Conservation (phyloP, 2,329 filamentous ascomycete genomes). For the Penicillium sp. region DNA sequence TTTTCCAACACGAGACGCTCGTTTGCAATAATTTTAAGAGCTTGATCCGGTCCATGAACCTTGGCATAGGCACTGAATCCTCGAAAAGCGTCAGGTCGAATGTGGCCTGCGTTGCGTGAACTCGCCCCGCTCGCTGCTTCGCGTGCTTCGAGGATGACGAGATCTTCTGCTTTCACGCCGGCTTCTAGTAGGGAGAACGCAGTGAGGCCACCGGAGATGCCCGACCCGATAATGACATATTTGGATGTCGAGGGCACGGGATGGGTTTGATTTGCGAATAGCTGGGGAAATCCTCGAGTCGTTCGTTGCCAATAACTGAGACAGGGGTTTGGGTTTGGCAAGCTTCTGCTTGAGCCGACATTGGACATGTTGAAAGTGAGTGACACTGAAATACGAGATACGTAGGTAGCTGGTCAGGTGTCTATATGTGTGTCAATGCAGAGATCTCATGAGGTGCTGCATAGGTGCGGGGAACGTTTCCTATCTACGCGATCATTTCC, state of each 20-base stretch:
- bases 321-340: conserved; percentile 26
- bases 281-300: conserved; percentile 17
- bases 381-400: not conserved
- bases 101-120: conserved; percentile 23
- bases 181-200: conserved; percentile 18
- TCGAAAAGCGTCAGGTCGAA: conserved; percentile 44
- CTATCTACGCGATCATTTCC: not conserved
- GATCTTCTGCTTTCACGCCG: conserved; percentile 14
- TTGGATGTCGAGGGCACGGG: conserved; percentile 4
- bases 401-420: not conserved
- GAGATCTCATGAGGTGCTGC: not conserved
- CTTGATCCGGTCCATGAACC: conserved; percentile 43
- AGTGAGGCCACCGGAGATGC: conserved; percentile 17
- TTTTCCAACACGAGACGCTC: conserved; percentile 42
- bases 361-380: not conserved
- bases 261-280: conserved; percentile 9
- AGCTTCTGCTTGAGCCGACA: conserved; percentile 13
- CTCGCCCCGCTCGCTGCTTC: conserved; percentile 24
- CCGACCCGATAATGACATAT: conserved; percentile 21
- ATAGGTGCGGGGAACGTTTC: not conserved
- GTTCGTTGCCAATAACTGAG: conserved; percentile 35
- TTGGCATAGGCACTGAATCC: conserved; percentile 45
- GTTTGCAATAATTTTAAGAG: conserved; percentile 46
- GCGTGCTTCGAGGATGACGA: conserved; percentile 21
- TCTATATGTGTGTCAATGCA: not conserved